Base-by-base conservation (phyloP, 2,329 filamentous ascomycete genomes). In the Teratosphaeriaceae sp. region DNA sequence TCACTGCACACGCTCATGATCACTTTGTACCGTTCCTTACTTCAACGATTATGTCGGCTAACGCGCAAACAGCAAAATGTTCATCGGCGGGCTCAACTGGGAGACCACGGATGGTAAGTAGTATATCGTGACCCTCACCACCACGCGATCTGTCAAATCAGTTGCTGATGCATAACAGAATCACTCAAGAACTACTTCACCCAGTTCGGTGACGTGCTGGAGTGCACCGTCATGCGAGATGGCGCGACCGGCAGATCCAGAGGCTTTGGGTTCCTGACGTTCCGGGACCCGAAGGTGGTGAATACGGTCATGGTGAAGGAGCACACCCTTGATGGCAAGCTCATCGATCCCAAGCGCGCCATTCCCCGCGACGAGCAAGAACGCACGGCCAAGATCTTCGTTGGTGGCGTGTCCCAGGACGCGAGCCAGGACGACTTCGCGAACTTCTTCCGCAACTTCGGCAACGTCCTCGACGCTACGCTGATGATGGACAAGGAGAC, bases 401-500 rank as follows among this genome's bases (percentile, higher is more conserved):
- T 98, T 18, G 92, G 92, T 23, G 92, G 92, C 59, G 92, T 98
- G 44, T 94, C 87, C 65, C 92, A 97, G 68, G 92, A 98, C 59
- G 92, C 90, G 0, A 96, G 88, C 1, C 92, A 98, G 59, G 83
- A 89, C 49, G 88, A 97, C 62, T 98, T 98, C 65, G 88, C 88
- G 61, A 84, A 92, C 47, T 98, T 95, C 68, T 98, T 98, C 69
- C 88, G 85, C 59, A 87, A 95, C 60, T 98, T 97, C 58, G 92
- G 92, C 21, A 83, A 90, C 48, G 92, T 98, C 16, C 84, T 98
- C 29, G 92, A 98, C 67, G 92, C 92, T 2, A 98, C 92, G 0
- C 79, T 98, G 2, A 98, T 98, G 92, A 98, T 98, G 82, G 92
- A 98, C 65, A 98, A 98, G 68, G 92, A 98, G 65, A 98, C 92